phyloP scores from a whole-genome alignment of 805 yeast genomes.

The Kazachstania psychrophila region DNA sequence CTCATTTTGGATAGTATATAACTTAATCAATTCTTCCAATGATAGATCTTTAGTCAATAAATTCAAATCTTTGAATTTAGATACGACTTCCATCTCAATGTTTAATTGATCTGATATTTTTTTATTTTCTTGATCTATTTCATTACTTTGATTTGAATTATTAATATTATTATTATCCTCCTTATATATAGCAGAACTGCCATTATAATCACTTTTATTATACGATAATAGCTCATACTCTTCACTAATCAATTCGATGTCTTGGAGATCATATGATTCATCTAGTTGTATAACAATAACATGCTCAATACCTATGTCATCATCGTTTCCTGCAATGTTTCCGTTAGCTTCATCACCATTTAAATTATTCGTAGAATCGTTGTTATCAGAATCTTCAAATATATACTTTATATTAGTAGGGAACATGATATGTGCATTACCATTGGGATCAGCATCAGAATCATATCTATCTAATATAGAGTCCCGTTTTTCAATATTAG shows the following conservation, averaged over 20 bases:
- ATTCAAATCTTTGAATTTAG: constrained; percentile 19
- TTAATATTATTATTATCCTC: no score
- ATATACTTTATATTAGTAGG: constrained; percentile 26
- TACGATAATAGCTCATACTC: constrained; percentile 19
- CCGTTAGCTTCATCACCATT: neutral
- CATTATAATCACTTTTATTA: constrained; percentile 4
- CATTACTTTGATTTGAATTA: neutral
- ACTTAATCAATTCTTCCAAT: constrained; percentile 16
- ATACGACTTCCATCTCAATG: constrained; percentile 22
- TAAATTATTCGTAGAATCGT: neutral
- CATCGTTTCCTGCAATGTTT: constrained; percentile 1
- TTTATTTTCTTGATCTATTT: neutral
- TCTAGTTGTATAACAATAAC: constrained; percentile 21
- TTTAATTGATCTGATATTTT: constrained; percentile 4
- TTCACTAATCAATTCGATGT: constrained; percentile 24
- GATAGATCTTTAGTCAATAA: constrained; percentile 10
- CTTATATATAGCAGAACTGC: no score
- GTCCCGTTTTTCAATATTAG: neutral
- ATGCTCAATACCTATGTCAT: constrained; percentile 18
- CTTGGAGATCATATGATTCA: constrained; percentile 10
- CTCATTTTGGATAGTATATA: constrained; percentile 22
- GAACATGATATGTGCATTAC: constrained; percentile 10
- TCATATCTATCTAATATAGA: no score
- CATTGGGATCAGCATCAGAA: neutral
- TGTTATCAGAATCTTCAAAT: constrained; percentile 22